phyloP scores from a whole-genome alignment of 2,329 filamentous ascomycete genomes.

The Hymenoscyphus albidus region DNA sequence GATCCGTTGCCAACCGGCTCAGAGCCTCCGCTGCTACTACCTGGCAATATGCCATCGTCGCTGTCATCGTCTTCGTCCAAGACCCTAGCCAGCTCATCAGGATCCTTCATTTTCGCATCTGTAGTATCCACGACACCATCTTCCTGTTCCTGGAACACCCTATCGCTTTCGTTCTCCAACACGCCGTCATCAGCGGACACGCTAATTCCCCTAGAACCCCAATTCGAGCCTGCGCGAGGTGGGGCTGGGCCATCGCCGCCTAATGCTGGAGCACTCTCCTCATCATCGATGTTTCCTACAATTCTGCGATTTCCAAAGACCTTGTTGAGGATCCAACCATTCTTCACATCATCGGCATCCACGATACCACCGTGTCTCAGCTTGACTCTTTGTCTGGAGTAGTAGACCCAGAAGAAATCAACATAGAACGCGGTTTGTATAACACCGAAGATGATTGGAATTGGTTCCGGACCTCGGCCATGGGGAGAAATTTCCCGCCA shows the following conservation, averaged over 20 bases:
- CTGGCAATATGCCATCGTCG: constrained; percentile 22
- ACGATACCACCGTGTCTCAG: constrained; percentile 83
- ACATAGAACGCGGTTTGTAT: constrained; percentile 86
- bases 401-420: constrained; percentile 98
- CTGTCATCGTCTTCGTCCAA: constrained; percentile 51
- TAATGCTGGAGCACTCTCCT: constrained; percentile 26
- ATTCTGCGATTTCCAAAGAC: constrained; percentile 69
- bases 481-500: constrained; percentile 58
- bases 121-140: constrained; percentile 46
- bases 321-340: constrained; percentile 77
- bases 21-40: constrained; percentile 11
- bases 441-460: constrained; percentile 80
- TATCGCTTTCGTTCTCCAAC: constrained; percentile 46
- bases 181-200: constrained; percentile 62
- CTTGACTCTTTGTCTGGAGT: constrained; percentile 88
- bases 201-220: constrained; percentile 62
- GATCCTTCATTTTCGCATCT: constrained; percentile 63
- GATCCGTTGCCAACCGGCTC: constrained; percentile 26
- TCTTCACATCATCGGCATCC: constrained; percentile 81
- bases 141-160: constrained; percentile 40
- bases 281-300: constrained; percentile 36
- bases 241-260: constrained; percentile 24
- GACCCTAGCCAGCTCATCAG: constrained; percentile 59
- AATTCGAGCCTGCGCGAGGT: constrained; percentile 36
- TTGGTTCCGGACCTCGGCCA: constrained; percentile 61